Evolutionary conservation across 129 eudicot genomes (phyloP), one percentile per base, ranked within the genome.

Genomic region (Flaveria trinervia): DNA sequence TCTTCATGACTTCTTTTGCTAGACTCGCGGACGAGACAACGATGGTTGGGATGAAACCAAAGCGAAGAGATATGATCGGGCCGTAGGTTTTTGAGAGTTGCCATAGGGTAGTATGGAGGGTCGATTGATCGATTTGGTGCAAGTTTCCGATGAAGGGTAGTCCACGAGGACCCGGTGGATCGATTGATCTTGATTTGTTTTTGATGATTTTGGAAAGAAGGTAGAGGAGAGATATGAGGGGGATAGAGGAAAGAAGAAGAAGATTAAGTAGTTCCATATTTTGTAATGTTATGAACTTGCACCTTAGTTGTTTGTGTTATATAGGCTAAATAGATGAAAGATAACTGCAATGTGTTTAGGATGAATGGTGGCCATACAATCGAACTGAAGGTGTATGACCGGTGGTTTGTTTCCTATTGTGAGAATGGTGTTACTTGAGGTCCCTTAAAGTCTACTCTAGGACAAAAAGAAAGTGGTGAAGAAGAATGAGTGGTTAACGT

Each of bases 71-170:
- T 18, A 79, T 10, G 39, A 79, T 65, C 7, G 83, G 83, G 3
- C 83, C 78, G 7, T 79, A 71, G 43, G 71, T 18, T 64, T 72
- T 54, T 7, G 83, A 79, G 46, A 79, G 83, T 15, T 71, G 13
- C 83, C 83, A 71, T 20, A 79, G 52, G 65, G 39, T 50, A 13
- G 67, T 73, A 64, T 72, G 83, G 71, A 66, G 68, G 67, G 33
- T 54, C 17, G 78, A 64, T 33, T 33, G 41, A 50, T 79, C 17
- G 54, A 72, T 46, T 18, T 79, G 83, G 73, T 79, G 83, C 49
- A 79, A 22, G 78, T 79, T 79, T 20, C 83, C 83, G 1, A 79
- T 72, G 15, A 79, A 71, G 26, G 83, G 83, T 49, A 79, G 78
- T 22, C 68, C 67, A 2, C 16, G 59, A 62, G 83, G 83, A 20